Percentiles rank a stretch among this genome's conserved stretches.
phyloP scores from a whole-genome alignment of 148 eudicot genomes.

The Polygonum maritimum region DNA sequence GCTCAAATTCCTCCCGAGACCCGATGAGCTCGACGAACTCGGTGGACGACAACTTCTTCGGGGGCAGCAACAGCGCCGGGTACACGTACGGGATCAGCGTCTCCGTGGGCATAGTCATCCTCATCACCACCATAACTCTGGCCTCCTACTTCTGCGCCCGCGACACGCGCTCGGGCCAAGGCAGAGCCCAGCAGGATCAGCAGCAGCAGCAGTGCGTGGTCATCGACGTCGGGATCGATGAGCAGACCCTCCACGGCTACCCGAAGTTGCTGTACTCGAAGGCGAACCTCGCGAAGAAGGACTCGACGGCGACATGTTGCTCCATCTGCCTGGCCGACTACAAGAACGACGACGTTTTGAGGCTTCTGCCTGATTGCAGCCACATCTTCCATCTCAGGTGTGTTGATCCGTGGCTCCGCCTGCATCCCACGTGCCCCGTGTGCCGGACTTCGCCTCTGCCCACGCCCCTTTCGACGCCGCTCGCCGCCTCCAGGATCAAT shows the following conservation, averaged over 20 bases:
- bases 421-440: slow-evolving; percentile 75
- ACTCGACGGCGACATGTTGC: slow-evolving; percentile 44
- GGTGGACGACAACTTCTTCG: slow-evolving; percentile 21
- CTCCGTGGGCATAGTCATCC: slow-evolving; percentile 61
- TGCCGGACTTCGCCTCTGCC: slow-evolving; percentile 89
- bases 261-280: slow-evolving; percentile 61
- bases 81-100: slow-evolving; percentile 72
- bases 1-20: neutral
- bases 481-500: slow-evolving; percentile 16
- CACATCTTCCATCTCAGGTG: slow-evolving; percentile 79
- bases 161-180: slow-evolving; percentile 10
- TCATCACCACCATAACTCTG: slow-evolving; percentile 73
- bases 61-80: slow-evolving; percentile 30
- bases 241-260: slow-evolving; percentile 51
- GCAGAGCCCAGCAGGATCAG: neutral
- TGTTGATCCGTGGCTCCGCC: slow-evolving; percentile 80
- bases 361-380: slow-evolving; percentile 61
- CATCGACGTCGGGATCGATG: slow-evolving; percentile 40
- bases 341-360: slow-evolving; percentile 44
- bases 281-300: neutral
- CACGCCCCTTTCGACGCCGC: slow-evolving; percentile 64
- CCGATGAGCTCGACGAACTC: neutral
- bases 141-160: slow-evolving; percentile 80
- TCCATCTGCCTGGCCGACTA: slow-evolving; percentile 80
- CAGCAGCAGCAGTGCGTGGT: neutral